Evolutionary conservation across 306 rosid genomes (phyloP).

Genomic region (Dalbergia cochinchinensis): DNA sequence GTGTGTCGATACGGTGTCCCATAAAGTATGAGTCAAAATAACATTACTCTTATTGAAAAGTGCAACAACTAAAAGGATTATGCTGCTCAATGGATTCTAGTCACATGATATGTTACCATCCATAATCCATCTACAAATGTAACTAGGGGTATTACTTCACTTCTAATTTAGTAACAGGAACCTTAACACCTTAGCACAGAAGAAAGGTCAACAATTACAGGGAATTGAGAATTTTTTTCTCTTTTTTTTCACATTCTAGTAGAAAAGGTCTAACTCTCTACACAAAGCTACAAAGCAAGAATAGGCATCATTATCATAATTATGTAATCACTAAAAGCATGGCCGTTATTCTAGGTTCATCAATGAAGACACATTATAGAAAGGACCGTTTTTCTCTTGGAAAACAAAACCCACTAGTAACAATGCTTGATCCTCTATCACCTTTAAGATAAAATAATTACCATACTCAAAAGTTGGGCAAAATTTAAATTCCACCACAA

Average conservation of each 20-base stretch:
- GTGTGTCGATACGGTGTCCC: too few relatives aligned
- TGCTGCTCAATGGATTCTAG: too few relatives aligned
- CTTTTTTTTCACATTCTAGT: not conserved
- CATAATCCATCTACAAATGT: too few relatives aligned
- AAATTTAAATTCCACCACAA: too few relatives aligned
- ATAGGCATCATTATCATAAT: not conserved
- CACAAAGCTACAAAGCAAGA: not conserved
- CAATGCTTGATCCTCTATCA: not conserved
- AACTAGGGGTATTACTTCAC: too few relatives aligned
- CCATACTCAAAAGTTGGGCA: not conserved
- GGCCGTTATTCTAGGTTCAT: not conserved
- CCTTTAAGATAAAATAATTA: not conserved
- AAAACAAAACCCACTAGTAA: not conserved
- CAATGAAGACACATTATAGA: not conserved
- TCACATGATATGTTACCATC: too few relatives aligned
- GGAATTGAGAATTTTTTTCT: not conserved
- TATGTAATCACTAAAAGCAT: not conserved
- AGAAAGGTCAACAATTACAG: conserved; percentile 15
- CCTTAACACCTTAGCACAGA: not conserved
- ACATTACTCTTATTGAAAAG: too few relatives aligned
- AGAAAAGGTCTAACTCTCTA: not conserved
- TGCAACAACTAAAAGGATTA: too few relatives aligned
- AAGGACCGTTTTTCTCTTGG: not conserved
- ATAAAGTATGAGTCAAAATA: too few relatives aligned
- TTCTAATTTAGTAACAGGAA: conserved; percentile 1